These are phyloP conservation scores for Pyrenochaeta sp. DNA, from an alignment of 2,329 filamentous ascomycete species.

Conservation along the genomic window DNA sequence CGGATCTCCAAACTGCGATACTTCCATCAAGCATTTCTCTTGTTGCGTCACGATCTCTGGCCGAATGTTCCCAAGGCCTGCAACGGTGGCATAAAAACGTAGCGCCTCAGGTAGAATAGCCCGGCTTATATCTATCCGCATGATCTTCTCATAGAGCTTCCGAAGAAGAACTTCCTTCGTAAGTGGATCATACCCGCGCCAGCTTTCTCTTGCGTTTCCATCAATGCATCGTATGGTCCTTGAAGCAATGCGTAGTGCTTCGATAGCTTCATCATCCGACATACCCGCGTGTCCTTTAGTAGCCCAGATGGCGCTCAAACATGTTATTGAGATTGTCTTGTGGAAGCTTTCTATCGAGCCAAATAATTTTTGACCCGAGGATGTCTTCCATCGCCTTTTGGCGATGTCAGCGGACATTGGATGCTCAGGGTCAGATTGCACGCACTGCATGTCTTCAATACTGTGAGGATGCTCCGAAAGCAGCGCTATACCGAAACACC, in stretches of 20 bases:
- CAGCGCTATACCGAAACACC: constrained; percentile 45
- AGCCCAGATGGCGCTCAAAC: constrained; percentile 42
- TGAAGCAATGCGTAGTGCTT: constrained; percentile 46
- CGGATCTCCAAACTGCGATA: constrained; percentile 16
- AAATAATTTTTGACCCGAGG: constrained; percentile 44
- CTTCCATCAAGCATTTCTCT: constrained; percentile 21
- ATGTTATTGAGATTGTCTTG: constrained; percentile 44
- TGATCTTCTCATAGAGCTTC: constrained; percentile 41
- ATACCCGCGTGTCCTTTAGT: constrained; percentile 32
- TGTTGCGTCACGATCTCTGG: constrained; percentile 33
- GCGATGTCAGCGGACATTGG: constrained; percentile 3
- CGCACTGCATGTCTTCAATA: constrained; percentile 1
- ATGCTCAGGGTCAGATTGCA: constrained; percentile 7
- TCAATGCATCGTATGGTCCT: constrained; percentile 36
- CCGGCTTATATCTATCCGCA: constrained; percentile 26
- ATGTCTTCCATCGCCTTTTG: constrained; percentile 38
- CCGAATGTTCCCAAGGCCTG: constrained; percentile 25
- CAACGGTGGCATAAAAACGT: constrained; percentile 40
- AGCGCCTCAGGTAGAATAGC: constrained; percentile 41
- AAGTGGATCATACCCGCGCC: constrained; percentile 30
- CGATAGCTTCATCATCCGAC: constrained; percentile 37
- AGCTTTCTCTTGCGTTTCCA: constrained; percentile 24
- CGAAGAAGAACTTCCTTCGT: constrained; percentile 25
- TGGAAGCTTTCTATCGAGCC: constrained; percentile 28
- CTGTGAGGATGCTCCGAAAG: constrained; percentile 34